Evolutionary conservation across 768 basidiomycete genomes (phyloP).

Genomic region (Coprinopsis cinerea): DNA sequence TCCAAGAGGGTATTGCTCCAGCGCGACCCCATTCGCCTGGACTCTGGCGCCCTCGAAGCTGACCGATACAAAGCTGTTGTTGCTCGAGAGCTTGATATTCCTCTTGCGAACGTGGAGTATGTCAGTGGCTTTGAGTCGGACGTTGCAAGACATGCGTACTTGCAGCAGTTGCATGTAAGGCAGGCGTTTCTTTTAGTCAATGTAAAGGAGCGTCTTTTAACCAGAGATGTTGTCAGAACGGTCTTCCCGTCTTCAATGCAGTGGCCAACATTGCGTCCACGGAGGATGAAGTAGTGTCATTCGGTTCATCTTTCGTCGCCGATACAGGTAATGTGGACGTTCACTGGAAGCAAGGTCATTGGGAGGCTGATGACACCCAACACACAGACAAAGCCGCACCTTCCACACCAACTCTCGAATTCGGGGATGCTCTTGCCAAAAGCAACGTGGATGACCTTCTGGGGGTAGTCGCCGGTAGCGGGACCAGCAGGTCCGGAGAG

Average conservation of each 20-base stretch:
- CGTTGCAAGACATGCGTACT: background rate
- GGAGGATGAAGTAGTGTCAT: background rate
- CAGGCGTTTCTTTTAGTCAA: background rate
- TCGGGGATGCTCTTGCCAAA: background rate
- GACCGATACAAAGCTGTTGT: too few relatives aligned
- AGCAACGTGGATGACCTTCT: background rate
- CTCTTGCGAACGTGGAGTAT: too few relatives aligned
- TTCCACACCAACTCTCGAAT: background rate
- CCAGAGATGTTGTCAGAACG: background rate
- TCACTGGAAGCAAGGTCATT: background rate
- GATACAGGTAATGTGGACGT: background rate
- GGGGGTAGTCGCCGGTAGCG: background rate
- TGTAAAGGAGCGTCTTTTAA: background rate
- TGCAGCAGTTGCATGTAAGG: background rate
- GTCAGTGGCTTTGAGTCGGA: background rate
- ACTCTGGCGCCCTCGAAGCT: too few relatives aligned
- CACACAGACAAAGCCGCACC: background rate
- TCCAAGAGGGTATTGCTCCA: too few relatives aligned
- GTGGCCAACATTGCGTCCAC: background rate
- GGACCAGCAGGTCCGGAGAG: background rate
- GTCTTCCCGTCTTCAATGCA: background rate
- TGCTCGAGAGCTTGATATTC: too few relatives aligned
- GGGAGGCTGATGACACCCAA: background rate
- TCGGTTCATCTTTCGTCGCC: background rate
- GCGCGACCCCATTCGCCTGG: too few relatives aligned